Evolutionary conservation across 2,329 filamentous ascomycete genomes (phyloP), one percentile per base, ranked within the genome.

Genomic region (Colletotrichum tabaci): DNA sequence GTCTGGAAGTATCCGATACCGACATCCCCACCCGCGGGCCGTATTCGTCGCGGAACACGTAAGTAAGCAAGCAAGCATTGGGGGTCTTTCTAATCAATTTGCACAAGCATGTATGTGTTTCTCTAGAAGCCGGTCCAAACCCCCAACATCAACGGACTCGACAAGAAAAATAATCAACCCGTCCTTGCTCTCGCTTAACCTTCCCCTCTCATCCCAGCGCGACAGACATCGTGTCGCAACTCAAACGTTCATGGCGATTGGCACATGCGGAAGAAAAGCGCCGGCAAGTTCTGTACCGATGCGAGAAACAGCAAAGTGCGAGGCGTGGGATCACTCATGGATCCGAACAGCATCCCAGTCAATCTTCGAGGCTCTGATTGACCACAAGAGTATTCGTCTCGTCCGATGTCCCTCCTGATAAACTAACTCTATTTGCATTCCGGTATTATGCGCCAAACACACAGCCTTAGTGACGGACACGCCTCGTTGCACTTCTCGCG

Each of bases 1-100:
- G 30, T 40, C 30, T 46, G 23, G 12, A 5, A 60, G 30, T 15
- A 60, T 60, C 40, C 56, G 56, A 46, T 60, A 30, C 56, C 40
- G 56, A 30, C 23, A 44, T 23, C 40, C 12, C 40, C 56, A 60
- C 56, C 18, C 9, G 21, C 15, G 21, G 56, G 21, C 47, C 35
- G 21, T 7, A 8, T 9, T 6, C 13, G n/a, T 49, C 5, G n/a
- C 12, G 47, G 47, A 23, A 30, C 7, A 16, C 13, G n/a, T 23
- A n/a, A 13, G 12, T 12, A 23, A 49, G 47, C 47, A n/a, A 21
- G 18, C n/a, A 38, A 35, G 46, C n/a, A 49, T 49, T 12, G 12
- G n/a, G 18, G 21, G 2, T 23, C 47, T 23, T 13, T 13, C n/a
- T 49, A 3, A n/a, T 49, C 21, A 55, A 38, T 13, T n/a, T 10